Base-by-base conservation (phyloP, 2,329 filamentous ascomycete species). In the Hyphodiscus sp. region DNA sequence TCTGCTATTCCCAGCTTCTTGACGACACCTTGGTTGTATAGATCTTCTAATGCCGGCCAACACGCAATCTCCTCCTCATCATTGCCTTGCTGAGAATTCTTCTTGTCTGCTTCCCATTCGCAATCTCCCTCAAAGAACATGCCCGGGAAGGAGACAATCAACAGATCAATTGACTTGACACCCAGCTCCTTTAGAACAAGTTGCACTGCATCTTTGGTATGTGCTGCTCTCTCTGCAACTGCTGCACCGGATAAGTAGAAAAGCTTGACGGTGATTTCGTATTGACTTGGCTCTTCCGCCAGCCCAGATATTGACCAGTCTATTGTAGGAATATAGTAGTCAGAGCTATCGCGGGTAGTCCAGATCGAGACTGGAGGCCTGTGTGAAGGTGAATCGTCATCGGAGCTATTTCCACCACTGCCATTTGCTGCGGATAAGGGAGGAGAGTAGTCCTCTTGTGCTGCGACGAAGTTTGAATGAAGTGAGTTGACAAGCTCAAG, bases 261-360 rank as follows among this genome's bases (percentile, higher is more conserved):
- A 20, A 99, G 74, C 73, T 99, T 99, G 57, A 94, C 86, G 0
- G 92, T 96, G 65, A 96, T 91, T 67, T 96, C 91, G 74, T 99
- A 99, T 62, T 91, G 85, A 55, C 80, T 77, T 23, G 86, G 77
- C 62, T 95, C 91, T 67, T 99, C 94, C 30, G 82, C 77, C 45
- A 99, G 75, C 0, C 87, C 86, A 3, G 82, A 82, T 29, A 80
- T 73, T 13, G 81, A 75, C 76, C 86, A 88, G 69, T 90, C 82
- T 67, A 92, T 82, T 42, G 86, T 80, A 46, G 92, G 92, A 42
- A 96, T 80, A 67, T 87, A 92, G 45, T 92, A 77, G 5, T 77
- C 77, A 47, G 76, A 74, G 42, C 74, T 77, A 45, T 83, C 76
- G 49, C 74, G 74, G 55, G 79, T 79, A 0, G 89, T 95, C 91